Base-by-base conservation (phyloP, 306 rosid species). In the Argentina anserina region DNA sequence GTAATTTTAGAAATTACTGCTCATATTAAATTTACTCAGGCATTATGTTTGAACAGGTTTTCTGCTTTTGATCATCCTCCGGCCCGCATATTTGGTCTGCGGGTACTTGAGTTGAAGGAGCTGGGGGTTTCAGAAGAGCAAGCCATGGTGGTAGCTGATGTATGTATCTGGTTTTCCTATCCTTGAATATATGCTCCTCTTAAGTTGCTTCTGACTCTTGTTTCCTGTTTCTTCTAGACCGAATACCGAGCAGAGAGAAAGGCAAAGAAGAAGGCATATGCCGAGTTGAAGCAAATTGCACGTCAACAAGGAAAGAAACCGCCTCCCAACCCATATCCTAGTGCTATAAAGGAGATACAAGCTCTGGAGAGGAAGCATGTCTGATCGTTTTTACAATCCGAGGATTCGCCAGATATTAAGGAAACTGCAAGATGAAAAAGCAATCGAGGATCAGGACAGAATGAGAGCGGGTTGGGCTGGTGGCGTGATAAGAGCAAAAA, bases 301-400 rank as follows among this genome's bases (percentile, higher is more conserved):
- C 89, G 86, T 71, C 84, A 80, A 82, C 90, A 84, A 82, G 96
- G 96, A 79, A 94, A 85, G 82, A 87, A 50, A 69, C 92, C 82
- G 67, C 99, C 95, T 80, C 90, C 91, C 33, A 90, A 89, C 81
- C 99, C 97, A 20, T 94, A 80, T 79, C 96, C 97, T 14, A 87
- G 90, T 63, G 84, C 86, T 40, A 25, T 89, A 76, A 85, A 79
- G 83, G 87, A 87, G 83, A 92, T 92, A 73, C 91, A 89, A 83
- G 93, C 91, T 26, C 83, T 79, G 82, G 97, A 92, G 89, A 85
- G 76, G 83, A 87, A 87, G 72, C 86, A 73, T 23, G 97, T 91
- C 53, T 0, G 93, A 84, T 55, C 96, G 97, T 65, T 94, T 89
- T 85, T 64, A 52, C 81, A 75, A 94, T 74, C 95, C 95, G 58